A percentile compares a stretch with the other conserved stretches of the same genome.
Conservation (phyloP, 2,329 filamentous ascomycete genomes). For the Cadophora sp. region DNA sequence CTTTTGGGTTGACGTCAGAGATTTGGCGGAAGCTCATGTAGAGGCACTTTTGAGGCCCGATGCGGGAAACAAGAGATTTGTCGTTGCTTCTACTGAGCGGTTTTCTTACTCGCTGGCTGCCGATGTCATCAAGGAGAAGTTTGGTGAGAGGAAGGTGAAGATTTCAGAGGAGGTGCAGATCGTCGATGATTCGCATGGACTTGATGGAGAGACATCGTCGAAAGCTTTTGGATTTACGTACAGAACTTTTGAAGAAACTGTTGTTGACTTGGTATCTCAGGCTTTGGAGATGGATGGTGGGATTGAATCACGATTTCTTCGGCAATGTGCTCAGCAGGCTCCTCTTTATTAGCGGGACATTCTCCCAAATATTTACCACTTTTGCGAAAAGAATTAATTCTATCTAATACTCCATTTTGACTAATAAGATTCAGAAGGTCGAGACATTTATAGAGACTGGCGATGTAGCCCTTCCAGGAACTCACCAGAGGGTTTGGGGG, state of each 20-base stretch:
- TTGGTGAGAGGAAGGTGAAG: slow-evolving; percentile 36
- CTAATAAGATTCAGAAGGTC: too few relatives aligned
- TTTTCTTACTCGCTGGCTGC: slow-evolving; percentile 56
- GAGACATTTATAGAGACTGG: too few relatives aligned
- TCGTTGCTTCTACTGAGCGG: slow-evolving; percentile 52
- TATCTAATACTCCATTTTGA: background rate
- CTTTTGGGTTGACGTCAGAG: slow-evolving; percentile 64
- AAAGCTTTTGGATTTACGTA: slow-evolving; percentile 65
- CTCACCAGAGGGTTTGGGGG: too few relatives aligned
- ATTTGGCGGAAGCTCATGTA: slow-evolving; percentile 68
- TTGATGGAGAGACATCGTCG: slow-evolving; percentile 52
- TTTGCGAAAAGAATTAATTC: too few relatives aligned
- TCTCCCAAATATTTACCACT: too few relatives aligned
- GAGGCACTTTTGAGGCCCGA: slow-evolving; percentile 60
- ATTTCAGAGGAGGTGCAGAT: slow-evolving; percentile 43
- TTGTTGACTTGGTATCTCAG: slow-evolving; percentile 61
- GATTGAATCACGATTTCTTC: background rate
- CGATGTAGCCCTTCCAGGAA: too few relatives aligned
- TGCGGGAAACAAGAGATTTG: slow-evolving; percentile 66
- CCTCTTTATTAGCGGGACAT: too few relatives aligned
- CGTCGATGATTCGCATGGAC: slow-evolving; percentile 48
- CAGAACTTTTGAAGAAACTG: slow-evolving; percentile 59
- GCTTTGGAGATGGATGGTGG: slow-evolving; percentile 43
- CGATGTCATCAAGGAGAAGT: slow-evolving; percentile 45
- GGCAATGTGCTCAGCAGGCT: too few relatives aligned